These are phyloP conservation scores for Oryza punctata DNA, from an alignment of 176 grass and related monocot genomes.

Conservation along the genomic window DNA sequence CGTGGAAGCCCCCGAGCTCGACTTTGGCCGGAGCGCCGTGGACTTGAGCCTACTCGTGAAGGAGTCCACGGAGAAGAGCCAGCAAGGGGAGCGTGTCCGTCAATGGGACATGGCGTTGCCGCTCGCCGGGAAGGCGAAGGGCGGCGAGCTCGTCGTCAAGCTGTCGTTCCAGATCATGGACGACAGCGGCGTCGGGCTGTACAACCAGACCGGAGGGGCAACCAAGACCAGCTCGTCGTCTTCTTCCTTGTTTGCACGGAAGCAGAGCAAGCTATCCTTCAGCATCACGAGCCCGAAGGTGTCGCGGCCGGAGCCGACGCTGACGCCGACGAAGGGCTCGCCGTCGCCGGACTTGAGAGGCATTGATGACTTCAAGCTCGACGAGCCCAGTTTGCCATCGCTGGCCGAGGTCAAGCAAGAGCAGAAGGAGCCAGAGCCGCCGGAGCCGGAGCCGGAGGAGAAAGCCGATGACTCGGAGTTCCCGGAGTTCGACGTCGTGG, in stretches of 20 bases:
- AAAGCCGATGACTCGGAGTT: conserved; percentile 68
- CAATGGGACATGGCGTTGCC: conserved; percentile 74
- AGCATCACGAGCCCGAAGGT: conserved; percentile 81
- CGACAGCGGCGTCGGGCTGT: conserved; percentile 73
- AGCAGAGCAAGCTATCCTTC: conserved; percentile 82
- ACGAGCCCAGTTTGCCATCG: conserved; percentile 46
- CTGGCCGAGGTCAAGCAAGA: conserved; percentile 27
- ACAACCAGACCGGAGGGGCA: conserved; percentile 38
- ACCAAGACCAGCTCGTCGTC: conserved; percentile 26
- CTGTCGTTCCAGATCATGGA: conserved; percentile 97
- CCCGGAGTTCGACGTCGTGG: conserved; percentile 84
- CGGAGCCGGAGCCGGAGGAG: conserved; percentile 2
- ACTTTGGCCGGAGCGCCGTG: conserved; percentile 68
- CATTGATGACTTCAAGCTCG: conserved; percentile 93
- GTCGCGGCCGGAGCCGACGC: conserved; percentile 38
- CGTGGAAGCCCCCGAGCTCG: conserved; percentile 84
- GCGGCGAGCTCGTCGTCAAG: conserved; percentile 74
- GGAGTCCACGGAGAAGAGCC: conserved; percentile 75
- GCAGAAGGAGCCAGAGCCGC: conserved; percentile 8
- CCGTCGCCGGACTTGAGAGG: conserved; percentile 55
- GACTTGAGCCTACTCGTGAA: conserved; percentile 75
- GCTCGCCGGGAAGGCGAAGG: conserved; percentile 84
- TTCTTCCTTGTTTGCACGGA: conserved; percentile 58
- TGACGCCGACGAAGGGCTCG: conserved; percentile 44
- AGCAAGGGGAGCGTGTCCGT: conserved; percentile 62